phyloP scores from a whole-genome alignment of 176 grass and related monocot genomes.

The Secale cereale region DNA sequence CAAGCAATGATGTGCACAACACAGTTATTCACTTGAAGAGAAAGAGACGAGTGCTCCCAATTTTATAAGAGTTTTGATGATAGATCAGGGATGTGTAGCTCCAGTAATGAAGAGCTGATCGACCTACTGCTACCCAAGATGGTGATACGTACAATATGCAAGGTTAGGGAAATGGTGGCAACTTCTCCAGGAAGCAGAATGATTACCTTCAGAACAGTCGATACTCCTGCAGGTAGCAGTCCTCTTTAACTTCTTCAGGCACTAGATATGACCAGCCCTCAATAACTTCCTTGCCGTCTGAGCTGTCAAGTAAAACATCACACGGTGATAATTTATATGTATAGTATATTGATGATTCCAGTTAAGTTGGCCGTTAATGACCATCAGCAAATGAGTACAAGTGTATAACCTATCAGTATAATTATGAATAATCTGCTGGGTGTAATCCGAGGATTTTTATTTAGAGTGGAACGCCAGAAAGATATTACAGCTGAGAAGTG shows the following conservation, averaged over 20 bases:
- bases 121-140: neutral
- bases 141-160: slow-evolving; percentile 19
- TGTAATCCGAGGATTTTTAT: no score
- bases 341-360: no score
- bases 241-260: neutral
- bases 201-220: neutral
- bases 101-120: slow-evolving; percentile 14
- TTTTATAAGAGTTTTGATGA: neutral
- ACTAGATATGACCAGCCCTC: slow-evolving; percentile 19
- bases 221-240: neutral
- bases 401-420: no score
- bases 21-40: neutral
- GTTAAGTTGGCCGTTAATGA: no score
- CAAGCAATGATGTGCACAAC: neutral
- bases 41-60: no score
- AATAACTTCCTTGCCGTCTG: slow-evolving; percentile 22
- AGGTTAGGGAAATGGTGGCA: neutral
- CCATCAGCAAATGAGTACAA: no score
- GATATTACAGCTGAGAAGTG: no score
- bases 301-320: neutral
- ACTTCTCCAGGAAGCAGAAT: neutral
- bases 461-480: no score
- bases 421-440: no score
- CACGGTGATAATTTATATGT: no score
- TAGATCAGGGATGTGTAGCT: slow-evolving; percentile 19